A percentile compares a stretch with the other conserved stretches of the same genome.
Evolutionary conservation across 805 yeast genomes (phyloP).

Genomic region (Sungouiella blattae): DNA sequence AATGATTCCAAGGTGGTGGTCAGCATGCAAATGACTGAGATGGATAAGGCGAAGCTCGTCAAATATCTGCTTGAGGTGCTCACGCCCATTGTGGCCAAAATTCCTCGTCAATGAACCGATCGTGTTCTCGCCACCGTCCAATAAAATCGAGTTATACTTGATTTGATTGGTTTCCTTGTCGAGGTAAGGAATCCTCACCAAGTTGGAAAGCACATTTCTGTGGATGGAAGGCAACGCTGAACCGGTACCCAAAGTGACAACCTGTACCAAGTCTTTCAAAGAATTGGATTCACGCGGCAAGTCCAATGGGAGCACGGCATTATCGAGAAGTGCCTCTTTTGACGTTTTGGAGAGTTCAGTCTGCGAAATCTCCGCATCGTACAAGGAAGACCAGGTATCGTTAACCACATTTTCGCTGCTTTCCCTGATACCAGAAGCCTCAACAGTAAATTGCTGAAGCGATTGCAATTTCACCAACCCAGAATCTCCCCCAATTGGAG

Average conservation of each 20-base stretch:
- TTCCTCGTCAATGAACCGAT: conserved; percentile 66
- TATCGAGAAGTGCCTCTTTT: conserved; percentile 16
- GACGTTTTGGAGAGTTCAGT: conserved; percentile 13
- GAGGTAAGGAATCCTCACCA: conserved; percentile 66
- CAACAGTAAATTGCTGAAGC: conserved; percentile 27
- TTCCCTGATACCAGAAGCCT: conserved; percentile 17
- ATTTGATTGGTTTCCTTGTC: conserved; percentile 15
- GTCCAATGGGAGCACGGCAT: conserved; percentile 19
- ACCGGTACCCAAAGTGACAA: conserved; percentile 86
- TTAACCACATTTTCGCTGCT: conserved; percentile 16
- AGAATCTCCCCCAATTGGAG: conserved; percentile 9
- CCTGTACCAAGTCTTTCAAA: conserved; percentile 55
- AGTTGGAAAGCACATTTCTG: conserved; percentile 80
- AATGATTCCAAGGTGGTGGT: conserved; percentile 86
- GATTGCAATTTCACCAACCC: conserved; percentile 24
- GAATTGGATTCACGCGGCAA: conserved; percentile 6
- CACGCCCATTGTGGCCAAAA: conserved; percentile 45
- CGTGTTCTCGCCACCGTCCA: conserved; percentile 97
- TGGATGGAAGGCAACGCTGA: conserved; percentile 82
- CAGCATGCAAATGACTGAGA: conserved; percentile 93
- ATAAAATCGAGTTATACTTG: conserved; percentile 45
- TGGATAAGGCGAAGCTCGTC: conserved; percentile 62
- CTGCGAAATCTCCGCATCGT: conserved; percentile 25
- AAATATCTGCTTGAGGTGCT: conserved; percentile 40
- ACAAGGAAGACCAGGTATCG: conserved; percentile 28